Conservation (phyloP, 31 red algal genomes). For the Odonthalia washingtoniensis region DNA sequence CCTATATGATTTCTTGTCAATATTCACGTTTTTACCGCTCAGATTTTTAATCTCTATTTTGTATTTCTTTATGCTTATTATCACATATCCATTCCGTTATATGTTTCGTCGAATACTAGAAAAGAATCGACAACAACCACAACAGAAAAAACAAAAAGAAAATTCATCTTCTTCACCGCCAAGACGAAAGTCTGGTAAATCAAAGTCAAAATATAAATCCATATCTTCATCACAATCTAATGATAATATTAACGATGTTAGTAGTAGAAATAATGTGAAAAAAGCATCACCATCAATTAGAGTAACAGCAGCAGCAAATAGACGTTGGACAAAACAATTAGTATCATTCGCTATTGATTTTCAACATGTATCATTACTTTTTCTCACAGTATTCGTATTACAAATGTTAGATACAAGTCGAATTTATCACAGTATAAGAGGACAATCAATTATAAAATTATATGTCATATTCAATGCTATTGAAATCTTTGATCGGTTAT, state of each 20-base stretch:
- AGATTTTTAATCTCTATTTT: constrained; percentile 28
- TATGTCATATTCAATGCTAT: constrained; percentile 95
- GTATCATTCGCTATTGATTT: constrained; percentile 57
- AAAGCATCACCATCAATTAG: too few relatives aligned
- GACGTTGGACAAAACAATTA: constrained; percentile 16
- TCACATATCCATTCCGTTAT: background rate
- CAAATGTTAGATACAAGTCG: constrained; percentile 65
- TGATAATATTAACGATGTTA: background rate
- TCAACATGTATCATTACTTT: constrained; percentile 54
- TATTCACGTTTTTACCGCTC: constrained; percentile 82
- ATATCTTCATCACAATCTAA: background rate
- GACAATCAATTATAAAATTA: constrained; percentile 86
- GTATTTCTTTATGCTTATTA: constrained; percentile 9
- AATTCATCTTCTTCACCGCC: too few relatives aligned
- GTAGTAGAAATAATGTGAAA: too few relatives aligned
- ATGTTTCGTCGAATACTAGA: too few relatives aligned
- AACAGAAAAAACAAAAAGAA: too few relatives aligned
- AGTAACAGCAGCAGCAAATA: too few relatives aligned
- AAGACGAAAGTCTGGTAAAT: too few relatives aligned
- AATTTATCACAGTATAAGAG: constrained; percentile 92
- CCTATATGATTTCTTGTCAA: constrained; percentile 75
- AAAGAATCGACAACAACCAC: background rate
- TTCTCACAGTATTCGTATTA: constrained; percentile 50
- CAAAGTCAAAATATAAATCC: too few relatives aligned
- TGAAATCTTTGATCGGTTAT: constrained; percentile 90